These are phyloP conservation scores for Austroboletus eburneus DNA, from an alignment of 768 basidiomycete species.

Conservation along the genomic window DNA sequence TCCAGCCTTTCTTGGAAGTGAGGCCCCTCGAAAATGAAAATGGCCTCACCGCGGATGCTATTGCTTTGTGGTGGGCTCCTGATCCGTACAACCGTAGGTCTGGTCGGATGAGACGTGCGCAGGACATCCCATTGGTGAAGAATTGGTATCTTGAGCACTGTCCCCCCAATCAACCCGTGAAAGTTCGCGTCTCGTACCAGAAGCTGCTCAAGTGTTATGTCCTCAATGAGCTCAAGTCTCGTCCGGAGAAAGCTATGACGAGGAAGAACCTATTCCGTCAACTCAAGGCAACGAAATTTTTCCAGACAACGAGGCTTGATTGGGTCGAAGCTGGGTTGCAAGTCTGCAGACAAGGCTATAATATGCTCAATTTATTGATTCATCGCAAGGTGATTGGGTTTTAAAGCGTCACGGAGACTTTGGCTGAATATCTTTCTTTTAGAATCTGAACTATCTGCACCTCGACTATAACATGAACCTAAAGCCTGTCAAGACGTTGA, in stretches of 20 bases:
- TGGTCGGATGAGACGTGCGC: slow-evolving; percentile 89
- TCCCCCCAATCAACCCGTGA: slow-evolving; percentile 92
- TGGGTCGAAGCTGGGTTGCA: slow-evolving; percentile 99
- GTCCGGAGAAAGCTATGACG: slow-evolving; percentile 93
- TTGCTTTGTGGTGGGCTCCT: slow-evolving; percentile 98
- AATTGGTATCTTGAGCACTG: slow-evolving; percentile 99
- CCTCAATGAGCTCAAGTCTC: slow-evolving; percentile 86
- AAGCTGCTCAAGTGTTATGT: slow-evolving; percentile 96
- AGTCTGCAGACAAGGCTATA: slow-evolving; percentile 98
- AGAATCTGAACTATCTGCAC: slow-evolving; percentile 92
- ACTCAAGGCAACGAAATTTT: slow-evolving; percentile 98
- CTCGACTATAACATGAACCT: slow-evolving; percentile 98
- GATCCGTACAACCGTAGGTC: slow-evolving; percentile 93
- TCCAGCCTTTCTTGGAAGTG: slow-evolving; percentile 77
- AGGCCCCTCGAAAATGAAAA: slow-evolving; percentile 85
- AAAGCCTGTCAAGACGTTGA: slow-evolving; percentile 96
- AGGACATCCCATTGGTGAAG: slow-evolving; percentile 95
- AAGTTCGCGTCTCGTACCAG: slow-evolving; percentile 98
- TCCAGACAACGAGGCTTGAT: slow-evolving; percentile 96
- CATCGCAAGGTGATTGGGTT: slow-evolving; percentile 77
- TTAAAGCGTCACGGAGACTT: background rate
- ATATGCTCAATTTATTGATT: slow-evolving; percentile 98
- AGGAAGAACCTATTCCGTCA: slow-evolving; percentile 97
- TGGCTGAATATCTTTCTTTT: slow-evolving; percentile 2
- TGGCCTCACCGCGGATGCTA: slow-evolving; percentile 92